These are phyloP conservation scores for Citrus cavaleriei DNA, from an alignment of 345 rosid genomes.

Conservation along the genomic window DNA sequence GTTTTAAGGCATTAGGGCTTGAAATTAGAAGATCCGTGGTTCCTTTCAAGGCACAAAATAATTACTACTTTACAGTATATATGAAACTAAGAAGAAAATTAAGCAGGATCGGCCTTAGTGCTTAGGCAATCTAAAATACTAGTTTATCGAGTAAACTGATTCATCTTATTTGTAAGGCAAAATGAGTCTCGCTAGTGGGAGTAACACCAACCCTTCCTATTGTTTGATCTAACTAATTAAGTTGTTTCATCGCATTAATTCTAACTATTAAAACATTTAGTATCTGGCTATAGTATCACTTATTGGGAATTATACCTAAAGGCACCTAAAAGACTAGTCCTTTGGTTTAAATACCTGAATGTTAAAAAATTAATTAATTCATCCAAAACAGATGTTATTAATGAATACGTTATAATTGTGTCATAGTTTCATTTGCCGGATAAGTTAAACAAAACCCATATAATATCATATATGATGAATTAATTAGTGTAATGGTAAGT, in stretches of 20 bases:
- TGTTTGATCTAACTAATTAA: too few relatives aligned
- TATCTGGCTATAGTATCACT: too few relatives aligned
- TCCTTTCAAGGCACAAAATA: not conserved
- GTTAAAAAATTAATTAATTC: accelerated
- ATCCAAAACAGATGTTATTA: not conserved
- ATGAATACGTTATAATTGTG: not conserved
- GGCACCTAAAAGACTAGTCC: accelerated
- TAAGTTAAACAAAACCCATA: not conserved
- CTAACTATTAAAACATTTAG: too few relatives aligned
- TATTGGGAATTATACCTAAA: too few relatives aligned
- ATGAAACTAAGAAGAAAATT: too few relatives aligned
- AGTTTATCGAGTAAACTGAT: too few relatives aligned
- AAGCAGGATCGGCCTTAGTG: too few relatives aligned
- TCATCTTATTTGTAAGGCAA: too few relatives aligned
- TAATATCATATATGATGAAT: not conserved
- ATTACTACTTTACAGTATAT: not conserved
- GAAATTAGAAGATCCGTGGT: not conserved
- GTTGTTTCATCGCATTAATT: not conserved
- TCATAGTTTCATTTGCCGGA: not conserved
- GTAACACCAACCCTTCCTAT: too few relatives aligned
- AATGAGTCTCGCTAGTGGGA: too few relatives aligned
- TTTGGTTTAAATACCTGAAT: too few relatives aligned
- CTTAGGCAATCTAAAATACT: too few relatives aligned
- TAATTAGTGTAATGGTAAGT: not conserved
- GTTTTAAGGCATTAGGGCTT: not conserved